A percentile compares a stretch with the other conserved stretches of the same genome.
phyloP scores from a whole-genome alignment of 306 rosid species.

The Styphnolobium japonicum region DNA sequence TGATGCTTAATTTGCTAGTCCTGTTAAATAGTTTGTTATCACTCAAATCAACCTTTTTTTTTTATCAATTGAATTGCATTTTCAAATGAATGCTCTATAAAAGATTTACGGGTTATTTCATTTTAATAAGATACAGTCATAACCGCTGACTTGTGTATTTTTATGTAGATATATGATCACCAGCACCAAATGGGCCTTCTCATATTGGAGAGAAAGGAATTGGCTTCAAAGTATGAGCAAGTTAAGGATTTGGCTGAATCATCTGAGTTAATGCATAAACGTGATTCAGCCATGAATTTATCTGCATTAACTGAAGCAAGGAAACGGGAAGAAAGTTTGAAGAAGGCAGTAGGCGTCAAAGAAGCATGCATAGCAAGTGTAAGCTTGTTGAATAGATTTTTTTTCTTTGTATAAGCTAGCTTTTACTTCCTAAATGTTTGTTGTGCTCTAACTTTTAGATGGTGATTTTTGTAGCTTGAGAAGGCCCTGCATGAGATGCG shows the following conservation, averaged over 20 bases:
- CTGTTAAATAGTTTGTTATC: constrained; percentile 2
- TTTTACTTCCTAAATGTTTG: background rate
- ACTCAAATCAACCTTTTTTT: background rate
- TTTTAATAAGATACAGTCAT: background rate
- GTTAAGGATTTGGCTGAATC: constrained; percentile 61
- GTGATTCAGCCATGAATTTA: constrained; percentile 56
- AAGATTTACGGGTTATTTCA: background rate
- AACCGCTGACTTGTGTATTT: constrained; percentile 15
- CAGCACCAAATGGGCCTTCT: constrained; percentile 98
- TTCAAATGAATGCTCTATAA: background rate
- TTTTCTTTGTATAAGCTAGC: background rate
- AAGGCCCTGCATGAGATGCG: constrained; percentile 91
- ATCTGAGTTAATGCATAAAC: constrained; percentile 55
- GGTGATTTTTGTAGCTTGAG: constrained; percentile 64
- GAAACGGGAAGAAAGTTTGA: constrained; percentile 78
- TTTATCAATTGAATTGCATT: background rate
- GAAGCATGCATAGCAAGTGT: constrained; percentile 94
- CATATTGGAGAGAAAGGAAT: constrained; percentile 77
- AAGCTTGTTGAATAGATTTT: constrained; percentile 41
- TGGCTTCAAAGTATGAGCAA: constrained; percentile 62
- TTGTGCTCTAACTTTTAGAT: background rate
- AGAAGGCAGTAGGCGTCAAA: constrained; percentile 74
- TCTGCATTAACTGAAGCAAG: constrained; percentile 72
- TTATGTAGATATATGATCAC: constrained; percentile 71
- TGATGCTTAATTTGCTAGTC: background rate